These are phyloP conservation scores for Starmerella powellii DNA, from an alignment of 805 yeast genomes.

Conservation along the genomic window DNA sequence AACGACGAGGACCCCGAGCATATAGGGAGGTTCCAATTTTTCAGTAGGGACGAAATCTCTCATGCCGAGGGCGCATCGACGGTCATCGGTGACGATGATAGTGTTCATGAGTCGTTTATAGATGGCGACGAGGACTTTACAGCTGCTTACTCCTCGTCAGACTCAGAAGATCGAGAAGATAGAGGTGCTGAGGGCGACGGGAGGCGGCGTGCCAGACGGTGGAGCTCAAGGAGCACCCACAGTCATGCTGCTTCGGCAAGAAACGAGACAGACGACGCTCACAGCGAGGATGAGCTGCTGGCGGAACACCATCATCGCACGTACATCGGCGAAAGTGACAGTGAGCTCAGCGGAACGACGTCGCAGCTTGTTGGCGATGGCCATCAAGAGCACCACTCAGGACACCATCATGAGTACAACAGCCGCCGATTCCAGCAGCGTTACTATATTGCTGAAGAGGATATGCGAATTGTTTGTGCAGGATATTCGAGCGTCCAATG, in stretches of 20 bases:
- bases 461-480: conserved; percentile 85
- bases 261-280: not conserved
- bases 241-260: not conserved
- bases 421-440: conserved; percentile 43
- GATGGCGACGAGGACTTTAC: conserved; percentile 2
- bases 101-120: conserved; percentile 20
- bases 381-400: not conserved
- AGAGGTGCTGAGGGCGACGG: not conserved
- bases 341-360: not conserved
- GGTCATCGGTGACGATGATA: conserved; percentile 38
- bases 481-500: conserved; percentile 54
- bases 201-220: not conserved
- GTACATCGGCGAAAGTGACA: conserved; percentile 2
- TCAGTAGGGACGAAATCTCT: conserved; percentile 71
- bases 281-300: conserved; percentile 1
- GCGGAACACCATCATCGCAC: conserved; percentile 5
- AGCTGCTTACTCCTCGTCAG: conserved; percentile 3
- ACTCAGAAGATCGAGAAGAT: not conserved
- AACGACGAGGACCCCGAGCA: conserved; percentile 10
- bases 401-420: conserved; percentile 10
- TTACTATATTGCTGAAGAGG: conserved; percentile 90
- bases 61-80: conserved; percentile 76
- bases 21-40: conserved; percentile 48
- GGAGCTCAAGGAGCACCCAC: not conserved
- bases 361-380: not conserved